Percentiles rank a stretch among this genome's conserved stretches.
These are phyloP conservation scores for Geotrichum aggregatum DNA, from an alignment of 1,139 yeast genomes.

Conservation along the genomic window DNA sequence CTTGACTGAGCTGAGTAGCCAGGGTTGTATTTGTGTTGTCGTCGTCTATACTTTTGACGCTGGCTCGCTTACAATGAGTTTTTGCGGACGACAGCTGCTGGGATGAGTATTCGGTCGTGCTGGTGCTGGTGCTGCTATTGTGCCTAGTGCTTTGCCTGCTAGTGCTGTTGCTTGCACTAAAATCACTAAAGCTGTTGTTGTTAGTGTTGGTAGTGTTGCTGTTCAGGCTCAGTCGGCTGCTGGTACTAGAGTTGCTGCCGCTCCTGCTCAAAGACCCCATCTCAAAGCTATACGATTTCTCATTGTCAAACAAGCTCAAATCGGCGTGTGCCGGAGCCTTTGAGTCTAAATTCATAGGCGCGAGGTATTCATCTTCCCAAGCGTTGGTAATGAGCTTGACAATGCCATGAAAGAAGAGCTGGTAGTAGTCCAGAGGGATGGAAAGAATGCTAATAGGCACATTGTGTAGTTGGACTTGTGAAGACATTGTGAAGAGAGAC, in stretches of 20 bases:
- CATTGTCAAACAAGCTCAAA: neutral
- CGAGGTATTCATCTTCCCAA: constrained; percentile 25
- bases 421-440: constrained; percentile 32
- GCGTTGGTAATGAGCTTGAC: constrained; percentile 29
- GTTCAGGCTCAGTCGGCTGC: neutral
- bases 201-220: neutral
- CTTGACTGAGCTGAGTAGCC: constrained; percentile 18
- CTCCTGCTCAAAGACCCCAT: neutral
- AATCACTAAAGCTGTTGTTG: neutral
- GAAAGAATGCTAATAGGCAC: constrained; percentile 34
- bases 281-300: neutral
- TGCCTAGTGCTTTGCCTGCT: no score
- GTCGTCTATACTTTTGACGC: constrained; percentile 2
- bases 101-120: constrained; percentile 11
- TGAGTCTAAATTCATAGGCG: neutral
- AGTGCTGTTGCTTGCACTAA: neutral
- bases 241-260: constrained; percentile 1
- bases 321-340: neutral
- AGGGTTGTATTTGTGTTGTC: constrained; percentile 13
- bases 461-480: constrained; percentile 14
- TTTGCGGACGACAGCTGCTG: neutral
- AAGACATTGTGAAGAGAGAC: no score
- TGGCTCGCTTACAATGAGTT: constrained; percentile 2
- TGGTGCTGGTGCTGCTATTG: constrained; percentile 1
- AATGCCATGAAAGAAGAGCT: constrained; percentile 32